Base-by-base conservation (phyloP, 768 basidiomycete genomes). In the Ramaria sp. region DNA sequence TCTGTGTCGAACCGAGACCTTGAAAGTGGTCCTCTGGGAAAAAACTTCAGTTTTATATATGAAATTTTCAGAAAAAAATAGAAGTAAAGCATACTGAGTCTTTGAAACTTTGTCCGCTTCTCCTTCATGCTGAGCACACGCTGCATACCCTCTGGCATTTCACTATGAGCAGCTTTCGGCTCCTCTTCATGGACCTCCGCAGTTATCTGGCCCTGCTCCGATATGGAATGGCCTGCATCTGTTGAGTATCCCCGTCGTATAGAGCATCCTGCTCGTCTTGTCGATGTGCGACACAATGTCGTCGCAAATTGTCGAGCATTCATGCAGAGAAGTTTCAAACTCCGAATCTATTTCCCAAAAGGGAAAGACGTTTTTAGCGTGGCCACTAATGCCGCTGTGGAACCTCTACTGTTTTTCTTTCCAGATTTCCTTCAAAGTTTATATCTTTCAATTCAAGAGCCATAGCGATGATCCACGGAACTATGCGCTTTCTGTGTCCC, bases 1-100 rank as follows among this genome's bases (percentile, higher is more conserved):
- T 81, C 66, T 83, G 82, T 0, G 81, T 81, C 20, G 92, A 93
- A n/a, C 92, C 91, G 65, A 88, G 80, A 50, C 77, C 67, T 38
- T 74, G 72, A 56, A 90, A 78, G 36, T 76, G 70, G 52, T 83
- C 73, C 51, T 80, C 87, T 89, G 61, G 9, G 30, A 18, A 22
- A 53, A 49, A 16, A 30, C 34, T 58, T n/a, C 59, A 59, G 28
- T 15, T 58, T 20, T 28, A 16, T 47, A 56, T 28, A 30, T 45
- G 39, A n/a, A n/a, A 50, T 5, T 56, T 22, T 43, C 51, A 53
- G 53, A 56, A 60, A 54, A 60, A 56, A 42, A 68, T 67, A 52
- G 27, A 37, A 16, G 13, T 18, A 41, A 44, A 60, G 39, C 70
- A 53, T 62, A 86, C 87, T 73, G 44, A 87, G 71, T 49, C 71